Evolutionary conservation across 2,329 filamentous ascomycete species (phyloP).

Genomic region (Paraconiothyrium sp.): DNA sequence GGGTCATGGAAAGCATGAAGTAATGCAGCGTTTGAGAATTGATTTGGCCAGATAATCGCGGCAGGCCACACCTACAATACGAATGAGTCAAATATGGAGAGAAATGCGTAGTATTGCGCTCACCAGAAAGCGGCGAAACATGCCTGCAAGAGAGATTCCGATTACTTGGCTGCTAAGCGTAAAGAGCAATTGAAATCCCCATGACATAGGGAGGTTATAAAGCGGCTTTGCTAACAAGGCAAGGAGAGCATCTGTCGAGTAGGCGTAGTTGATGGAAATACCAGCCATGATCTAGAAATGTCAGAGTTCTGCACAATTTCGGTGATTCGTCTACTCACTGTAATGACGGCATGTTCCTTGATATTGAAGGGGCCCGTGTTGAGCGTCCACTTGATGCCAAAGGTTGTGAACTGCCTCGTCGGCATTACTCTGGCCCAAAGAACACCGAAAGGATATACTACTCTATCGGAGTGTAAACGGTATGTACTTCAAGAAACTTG

Average conservation of each 20-base stretch:
- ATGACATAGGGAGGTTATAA: slow-evolving; percentile 75
- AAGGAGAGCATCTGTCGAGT: slow-evolving; percentile 77
- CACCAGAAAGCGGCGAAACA: slow-evolving; percentile 38
- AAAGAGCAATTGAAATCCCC: slow-evolving; percentile 71
- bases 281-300: slow-evolving; percentile 58
- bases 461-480: slow-evolving; percentile 10
- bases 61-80: slow-evolving; percentile 63
- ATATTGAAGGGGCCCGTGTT: slow-evolving; percentile 76
- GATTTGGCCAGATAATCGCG: slow-evolving; percentile 79
- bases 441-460: slow-evolving; percentile 71
- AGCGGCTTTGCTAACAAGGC: slow-evolving; percentile 65
- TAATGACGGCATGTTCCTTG: slow-evolving; percentile 74
- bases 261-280: slow-evolving; percentile 71
- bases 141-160: slow-evolving; percentile 31
- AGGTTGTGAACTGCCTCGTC: slow-evolving; percentile 58
- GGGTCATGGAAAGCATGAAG: slow-evolving; percentile 79
- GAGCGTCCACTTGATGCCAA: slow-evolving; percentile 65
- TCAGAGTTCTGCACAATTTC: neutral
- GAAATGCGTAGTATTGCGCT: slow-evolving; percentile 3
- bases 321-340: slow-evolving; percentile 22
- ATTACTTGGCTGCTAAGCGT: slow-evolving; percentile 69
- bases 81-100: neutral
- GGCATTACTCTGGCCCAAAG: slow-evolving; percentile 69
- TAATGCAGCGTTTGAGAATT: slow-evolving; percentile 71
- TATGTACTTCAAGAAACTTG: too few relatives aligned